These are phyloP conservation scores for Camellia japonica DNA, from an alignment of 148 eudicot genomes.

Conservation along the genomic window DNA sequence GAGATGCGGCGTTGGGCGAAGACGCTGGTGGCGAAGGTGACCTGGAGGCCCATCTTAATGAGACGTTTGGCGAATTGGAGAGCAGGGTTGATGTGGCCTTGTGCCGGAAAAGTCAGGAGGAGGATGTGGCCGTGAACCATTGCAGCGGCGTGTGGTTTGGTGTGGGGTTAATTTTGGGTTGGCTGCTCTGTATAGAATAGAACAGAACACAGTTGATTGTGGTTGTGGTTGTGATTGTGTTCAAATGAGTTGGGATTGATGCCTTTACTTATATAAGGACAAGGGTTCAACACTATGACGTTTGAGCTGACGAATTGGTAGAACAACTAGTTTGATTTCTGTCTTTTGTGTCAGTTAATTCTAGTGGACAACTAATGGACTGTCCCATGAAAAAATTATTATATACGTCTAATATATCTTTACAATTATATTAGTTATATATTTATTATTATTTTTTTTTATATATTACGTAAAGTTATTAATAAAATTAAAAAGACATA, in stretches of 20 bases:
- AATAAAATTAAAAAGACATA: too few species aligned
- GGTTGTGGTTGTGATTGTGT: background rate
- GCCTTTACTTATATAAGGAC: too few species aligned
- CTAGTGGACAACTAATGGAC: background rate
- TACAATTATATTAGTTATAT: too few species aligned
- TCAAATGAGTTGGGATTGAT: background rate
- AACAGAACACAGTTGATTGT: background rate
- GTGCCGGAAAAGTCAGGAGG: conserved; percentile 28
- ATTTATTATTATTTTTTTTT: too few species aligned
- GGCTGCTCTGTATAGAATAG: background rate
- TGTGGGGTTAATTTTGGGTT: background rate
- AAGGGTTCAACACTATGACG: background rate
- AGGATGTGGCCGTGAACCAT: conserved; percentile 34
- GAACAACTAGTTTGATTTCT: background rate
- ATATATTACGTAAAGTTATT: too few species aligned
- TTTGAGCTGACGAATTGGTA: background rate
- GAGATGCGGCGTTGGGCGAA: conserved; percentile 12
- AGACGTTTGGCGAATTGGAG: conserved; percentile 54
- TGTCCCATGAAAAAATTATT: too few species aligned
- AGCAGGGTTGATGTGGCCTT: conserved; percentile 62
- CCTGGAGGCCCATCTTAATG: conserved; percentile 21
- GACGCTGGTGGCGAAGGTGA: conserved; percentile 42
- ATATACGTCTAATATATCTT: too few species aligned
- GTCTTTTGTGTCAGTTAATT: background rate
- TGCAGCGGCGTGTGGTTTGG: background rate